Conservation (phyloP, 2,329 filamentous ascomycete genomes). For the Purpureocillium lavendulum region DNA sequence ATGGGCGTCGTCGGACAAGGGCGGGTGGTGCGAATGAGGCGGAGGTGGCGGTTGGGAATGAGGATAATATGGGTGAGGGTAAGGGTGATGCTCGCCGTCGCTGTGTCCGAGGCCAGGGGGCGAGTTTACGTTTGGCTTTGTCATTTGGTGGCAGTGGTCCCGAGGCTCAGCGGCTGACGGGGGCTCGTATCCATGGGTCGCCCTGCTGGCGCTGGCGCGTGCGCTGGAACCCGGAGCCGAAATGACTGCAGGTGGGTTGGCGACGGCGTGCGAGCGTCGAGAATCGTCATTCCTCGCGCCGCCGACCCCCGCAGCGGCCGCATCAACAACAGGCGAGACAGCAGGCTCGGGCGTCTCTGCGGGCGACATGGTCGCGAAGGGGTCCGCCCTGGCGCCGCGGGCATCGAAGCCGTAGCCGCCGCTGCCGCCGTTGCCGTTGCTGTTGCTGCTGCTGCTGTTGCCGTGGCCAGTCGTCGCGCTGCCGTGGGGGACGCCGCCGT, state of each 20-base stretch:
- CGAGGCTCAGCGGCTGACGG: not conserved
- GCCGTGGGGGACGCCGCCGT: too few relatives aligned
- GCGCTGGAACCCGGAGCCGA: conserved; percentile 7
- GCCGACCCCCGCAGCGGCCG: not conserved
- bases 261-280: too few relatives aligned
- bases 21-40: not conserved
- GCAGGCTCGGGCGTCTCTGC: conserved; percentile 7
- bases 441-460: too few relatives aligned
- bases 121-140: conserved; percentile 2
- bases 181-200: conserved; percentile 6
- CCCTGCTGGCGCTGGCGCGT: conserved; percentile 6
- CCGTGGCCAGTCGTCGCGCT: too few relatives aligned
- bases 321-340: conserved; percentile 1
- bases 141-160: conserved; percentile 5
- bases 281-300: not conserved
- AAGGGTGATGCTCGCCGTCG: not conserved
- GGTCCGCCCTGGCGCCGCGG: not conserved
- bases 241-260: not conserved
- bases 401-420: not conserved
- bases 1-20: conserved; percentile 5
- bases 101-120: conserved; percentile 6
- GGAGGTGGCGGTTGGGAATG: not conserved
- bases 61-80: too few relatives aligned
- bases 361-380: conserved; percentile 7
- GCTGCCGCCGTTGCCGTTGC: not conserved